Evolutionary conservation across 768 basidiomycete species (phyloP).

Genomic region (Pholiota microspora): DNA sequence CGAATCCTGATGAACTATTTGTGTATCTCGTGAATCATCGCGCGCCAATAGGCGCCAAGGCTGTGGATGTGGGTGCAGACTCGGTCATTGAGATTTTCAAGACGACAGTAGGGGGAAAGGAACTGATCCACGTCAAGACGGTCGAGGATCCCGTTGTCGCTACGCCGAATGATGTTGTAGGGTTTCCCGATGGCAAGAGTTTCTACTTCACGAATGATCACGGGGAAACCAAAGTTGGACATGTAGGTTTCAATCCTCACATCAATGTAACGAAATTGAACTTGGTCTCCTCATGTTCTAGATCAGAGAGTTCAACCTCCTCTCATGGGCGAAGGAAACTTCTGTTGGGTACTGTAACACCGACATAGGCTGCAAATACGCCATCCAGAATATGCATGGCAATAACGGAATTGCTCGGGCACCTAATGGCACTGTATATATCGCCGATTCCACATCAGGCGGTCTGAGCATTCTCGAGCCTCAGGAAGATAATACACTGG

Average conservation of each 20-base stretch:
- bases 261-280: not conserved
- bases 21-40: constrained; percentile 76
- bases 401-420: constrained; percentile 64
- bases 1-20: constrained; percentile 48
- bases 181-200: constrained; percentile 57
- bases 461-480: constrained; percentile 52
- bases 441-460: constrained; percentile 44
- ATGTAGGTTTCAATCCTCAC: constrained; percentile 35
- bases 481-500: constrained; percentile 57
- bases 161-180: constrained; percentile 75
- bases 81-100: constrained; percentile 71
- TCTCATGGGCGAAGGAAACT: constrained; percentile 32
- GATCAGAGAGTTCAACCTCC: constrained; percentile 26
- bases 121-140: constrained; percentile 54
- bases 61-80: constrained; percentile 57
- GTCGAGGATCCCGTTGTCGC: constrained; percentile 51
- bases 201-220: constrained; percentile 75
- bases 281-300: constrained; percentile 7
- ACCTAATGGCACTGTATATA: constrained; percentile 63
- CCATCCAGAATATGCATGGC: constrained; percentile 44
- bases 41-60: constrained; percentile 37
- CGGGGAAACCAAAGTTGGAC: constrained; percentile 53
- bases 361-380: constrained; percentile 59
- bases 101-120: constrained; percentile 41
- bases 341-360: constrained; percentile 67